Evolutionary conservation across 2,329 filamentous ascomycete species (phyloP), one percentile per base, ranked within the genome.

Genomic region (Microdochium paspali): DNA sequence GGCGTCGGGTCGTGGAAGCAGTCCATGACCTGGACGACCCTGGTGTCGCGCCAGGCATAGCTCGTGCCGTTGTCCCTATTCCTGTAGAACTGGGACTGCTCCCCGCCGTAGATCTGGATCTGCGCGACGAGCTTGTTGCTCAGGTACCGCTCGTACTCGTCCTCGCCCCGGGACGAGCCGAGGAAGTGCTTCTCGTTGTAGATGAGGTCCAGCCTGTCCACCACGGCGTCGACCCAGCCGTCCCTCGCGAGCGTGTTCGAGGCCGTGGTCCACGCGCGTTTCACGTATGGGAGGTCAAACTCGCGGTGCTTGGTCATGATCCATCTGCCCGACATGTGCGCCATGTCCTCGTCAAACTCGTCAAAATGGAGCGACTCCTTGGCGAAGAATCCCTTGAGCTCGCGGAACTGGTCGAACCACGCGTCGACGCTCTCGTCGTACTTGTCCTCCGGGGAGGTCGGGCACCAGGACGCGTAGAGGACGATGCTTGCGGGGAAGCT

Each of bases 381-480:
- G 35, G 4, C 35, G 35, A 40, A 40, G 35, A 20, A 40, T 3
- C 35, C 35, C 35, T 40, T 40, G 18, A 40, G 35, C 2, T 62
- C 55, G 10, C 64, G 55, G 10, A 72, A 52, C 24, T 60, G 57
- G 42, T 69, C 56, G 40, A 72, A 72, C 54, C 67, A 71, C 9
- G 57, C 57, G 44, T 66, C 53, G 53, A 54, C 49, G 31, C 56
- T 53, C 42, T 53, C 52, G 42, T 67, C 64, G 49, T 65, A 66
- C 45, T 52, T 53, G 51, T 71, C 68, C 2, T 53, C 55, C 46
- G 56, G 55, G 46, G 46, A 56, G 18, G 69, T 62, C 1, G 70
- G 70, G 1, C 71, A 68, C 66, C 69, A 76, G 49, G 75, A 71
- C 3, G 71, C 72, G 39, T 72, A 75, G 10, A 74, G 61, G 4